Evolutionary conservation across 805 yeast genomes (phyloP).

Genomic region (Barnettozyma siamensis): DNA sequence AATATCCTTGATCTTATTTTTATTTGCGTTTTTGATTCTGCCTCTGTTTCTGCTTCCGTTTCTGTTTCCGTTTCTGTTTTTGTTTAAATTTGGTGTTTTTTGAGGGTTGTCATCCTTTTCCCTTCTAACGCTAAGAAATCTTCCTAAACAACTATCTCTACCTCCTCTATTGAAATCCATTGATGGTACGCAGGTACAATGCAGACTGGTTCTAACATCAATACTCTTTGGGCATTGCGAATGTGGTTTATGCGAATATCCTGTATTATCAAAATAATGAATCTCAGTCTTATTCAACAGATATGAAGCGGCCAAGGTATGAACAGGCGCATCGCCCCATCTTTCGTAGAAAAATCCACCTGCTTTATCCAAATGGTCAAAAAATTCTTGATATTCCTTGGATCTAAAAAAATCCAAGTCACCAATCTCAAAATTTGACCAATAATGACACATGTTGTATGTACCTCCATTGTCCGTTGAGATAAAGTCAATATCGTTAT

Average conservation of each 20-base stretch:
- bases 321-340: slow-evolving; percentile 96
- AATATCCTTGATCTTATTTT: too few species aligned
- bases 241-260: slow-evolving; percentile 61
- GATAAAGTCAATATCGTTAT: slow-evolving; percentile 56
- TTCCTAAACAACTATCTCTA: slow-evolving; percentile 21
- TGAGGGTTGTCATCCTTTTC: neutral
- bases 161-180: slow-evolving; percentile 24
- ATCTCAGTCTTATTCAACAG: slow-evolving; percentile 51
- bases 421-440: slow-evolving; percentile 78
- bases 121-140: slow-evolving; percentile 17
- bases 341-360: slow-evolving; percentile 86
- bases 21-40: too few species aligned
- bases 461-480: slow-evolving; percentile 56
- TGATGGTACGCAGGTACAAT: slow-evolving; percentile 45
- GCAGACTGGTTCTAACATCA: slow-evolving; percentile 38
- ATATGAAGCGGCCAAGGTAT: slow-evolving; percentile 66
- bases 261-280: slow-evolving; percentile 70
- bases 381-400: slow-evolving; percentile 50
- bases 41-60: too few species aligned
- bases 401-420: slow-evolving; percentile 65
- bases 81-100: neutral
- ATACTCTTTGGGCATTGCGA: slow-evolving; percentile 50
- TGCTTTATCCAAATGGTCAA: slow-evolving; percentile 52
- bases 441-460: slow-evolving; percentile 74
- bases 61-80: neutral